These are phyloP conservation scores for Termitomyces sp. DNA, from an alignment of 768 basidiomycete species.

Conservation along the genomic window DNA sequence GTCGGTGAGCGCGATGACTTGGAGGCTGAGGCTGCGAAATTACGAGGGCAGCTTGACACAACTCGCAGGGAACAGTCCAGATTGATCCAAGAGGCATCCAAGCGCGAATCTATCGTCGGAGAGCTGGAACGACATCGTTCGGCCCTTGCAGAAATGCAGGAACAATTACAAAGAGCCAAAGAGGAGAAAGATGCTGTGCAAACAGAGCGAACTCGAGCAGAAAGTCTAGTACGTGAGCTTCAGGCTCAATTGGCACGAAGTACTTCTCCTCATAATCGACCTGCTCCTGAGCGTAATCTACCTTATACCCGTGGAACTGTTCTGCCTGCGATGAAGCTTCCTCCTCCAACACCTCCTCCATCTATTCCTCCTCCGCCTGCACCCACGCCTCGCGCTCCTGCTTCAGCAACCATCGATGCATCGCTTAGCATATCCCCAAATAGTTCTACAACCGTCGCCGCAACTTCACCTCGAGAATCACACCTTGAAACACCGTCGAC, in stretches of 20 bases:
- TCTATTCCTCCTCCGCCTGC: constrained; percentile 83
- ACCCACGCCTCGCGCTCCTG: constrained; percentile 54
- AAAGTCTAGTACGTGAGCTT: constrained; percentile 66
- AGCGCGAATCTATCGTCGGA: constrained; percentile 64
- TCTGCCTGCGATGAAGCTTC: constrained; percentile 67
- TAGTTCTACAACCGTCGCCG: constrained; percentile 42
- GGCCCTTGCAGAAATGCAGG: constrained; percentile 70
- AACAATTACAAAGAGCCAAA: constrained; percentile 70
- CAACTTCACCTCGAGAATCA: constrained; percentile 61
- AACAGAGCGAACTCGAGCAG: constrained; percentile 64
- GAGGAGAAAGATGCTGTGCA: constrained; percentile 79
- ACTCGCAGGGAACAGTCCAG: constrained; percentile 55
- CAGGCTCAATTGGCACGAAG: constrained; percentile 68
- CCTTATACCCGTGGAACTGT: constrained; percentile 54
- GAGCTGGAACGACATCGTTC: constrained; percentile 79
- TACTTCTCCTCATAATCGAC: constrained; percentile 49
- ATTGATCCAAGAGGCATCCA: constrained; percentile 66
- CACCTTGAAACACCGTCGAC: constrained; percentile 63
- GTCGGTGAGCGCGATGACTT: constrained; percentile 40
- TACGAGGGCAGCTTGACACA: constrained; percentile 54
- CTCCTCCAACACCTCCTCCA: constrained; percentile 86
- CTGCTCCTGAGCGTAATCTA: constrained; percentile 43
- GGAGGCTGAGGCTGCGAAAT: constrained; percentile 38
- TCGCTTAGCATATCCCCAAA: constrained; percentile 58
- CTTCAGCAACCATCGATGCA: constrained; percentile 37